A percentile compares a stretch with the other conserved stretches of the same genome.
phyloP scores from a whole-genome alignment of 2,329 filamentous ascomycete species.

The Nigrospora osmanthi region DNA sequence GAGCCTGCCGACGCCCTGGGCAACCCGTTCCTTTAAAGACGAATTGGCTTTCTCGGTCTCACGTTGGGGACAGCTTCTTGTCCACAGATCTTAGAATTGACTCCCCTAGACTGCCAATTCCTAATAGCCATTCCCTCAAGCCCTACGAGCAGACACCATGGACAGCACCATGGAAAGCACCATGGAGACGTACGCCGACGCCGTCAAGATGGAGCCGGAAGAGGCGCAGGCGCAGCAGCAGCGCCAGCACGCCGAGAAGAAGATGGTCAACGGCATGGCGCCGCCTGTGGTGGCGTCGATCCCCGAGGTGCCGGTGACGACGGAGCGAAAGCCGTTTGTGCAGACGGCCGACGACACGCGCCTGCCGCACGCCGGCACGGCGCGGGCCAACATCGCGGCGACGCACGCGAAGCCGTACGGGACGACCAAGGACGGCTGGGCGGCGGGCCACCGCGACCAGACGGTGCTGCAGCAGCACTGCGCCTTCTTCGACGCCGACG shows the following conservation, averaged over 20 bases:
- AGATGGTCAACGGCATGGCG: not conserved
- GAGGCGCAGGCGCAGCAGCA: not conserved
- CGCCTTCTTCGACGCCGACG: conserved; percentile 41
- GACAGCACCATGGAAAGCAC: not conserved
- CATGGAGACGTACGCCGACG: conserved; percentile 2
- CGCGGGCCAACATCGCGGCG: conserved; percentile 25
- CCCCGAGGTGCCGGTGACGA: conserved; percentile 14
- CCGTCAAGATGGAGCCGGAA: not conserved
- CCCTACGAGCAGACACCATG: too few species aligned
- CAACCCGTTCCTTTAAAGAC: too few species aligned
- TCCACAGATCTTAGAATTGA: too few species aligned
- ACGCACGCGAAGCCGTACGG: conserved; percentile 24
- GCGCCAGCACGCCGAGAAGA: not conserved
- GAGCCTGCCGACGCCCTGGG: too few species aligned
- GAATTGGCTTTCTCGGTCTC: too few species aligned
- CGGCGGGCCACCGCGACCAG: conserved; percentile 18
- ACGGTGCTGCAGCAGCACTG: conserved; percentile 44
- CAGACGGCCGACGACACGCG: conserved; percentile 17
- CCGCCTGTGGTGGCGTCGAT: conserved; percentile 10
- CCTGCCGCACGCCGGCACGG: conserved; percentile 20
- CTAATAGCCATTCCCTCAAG: too few species aligned
- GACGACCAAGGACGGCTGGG: conserved; percentile 23
- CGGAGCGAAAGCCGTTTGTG: conserved; percentile 18
- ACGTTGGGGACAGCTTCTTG: too few species aligned
- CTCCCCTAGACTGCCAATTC: too few species aligned